Evolutionary conservation across 805 yeast genomes (phyloP).

Genomic region (Saccharomycopsis amapae): DNA sequence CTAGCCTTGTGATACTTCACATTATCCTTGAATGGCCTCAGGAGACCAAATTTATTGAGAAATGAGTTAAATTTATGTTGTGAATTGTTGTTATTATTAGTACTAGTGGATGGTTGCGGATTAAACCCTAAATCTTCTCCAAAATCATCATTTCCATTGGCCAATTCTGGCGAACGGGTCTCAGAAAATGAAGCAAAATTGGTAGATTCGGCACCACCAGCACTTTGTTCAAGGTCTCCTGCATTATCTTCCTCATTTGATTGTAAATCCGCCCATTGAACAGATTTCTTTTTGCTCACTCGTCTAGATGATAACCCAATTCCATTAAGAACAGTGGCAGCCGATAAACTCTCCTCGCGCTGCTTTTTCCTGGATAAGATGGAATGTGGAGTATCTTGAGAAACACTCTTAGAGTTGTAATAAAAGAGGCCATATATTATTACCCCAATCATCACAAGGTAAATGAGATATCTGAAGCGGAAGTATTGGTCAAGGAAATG

Average conservation of each 20-base stretch:
- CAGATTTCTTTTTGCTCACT: conserved; percentile 17
- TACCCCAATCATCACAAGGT: conserved; percentile 5
- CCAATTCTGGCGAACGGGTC: too few species aligned
- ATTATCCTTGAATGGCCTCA: neutral
- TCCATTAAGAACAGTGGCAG: conserved; percentile 5
- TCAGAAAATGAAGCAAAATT: too few species aligned
- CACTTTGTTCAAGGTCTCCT: neutral
- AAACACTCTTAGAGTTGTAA: conserved; percentile 11
- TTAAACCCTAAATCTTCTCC: too few species aligned
- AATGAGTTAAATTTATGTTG: neutral
- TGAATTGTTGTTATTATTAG: neutral
- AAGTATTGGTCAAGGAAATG: conserved; percentile 9
- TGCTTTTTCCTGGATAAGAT: conserved; percentile 14
- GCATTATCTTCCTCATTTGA: neutral
- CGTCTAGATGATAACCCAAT: neutral
- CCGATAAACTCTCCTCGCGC: neutral
- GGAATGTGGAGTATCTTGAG: conserved; percentile 12
- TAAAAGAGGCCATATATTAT: conserved; percentile 19
- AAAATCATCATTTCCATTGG: too few species aligned
- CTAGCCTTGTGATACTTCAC: conserved; percentile 17
- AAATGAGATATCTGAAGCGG: conserved; percentile 16
- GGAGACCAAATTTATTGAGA: conserved; percentile 5
- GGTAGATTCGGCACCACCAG: neutral
- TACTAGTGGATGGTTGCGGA: too few species aligned
- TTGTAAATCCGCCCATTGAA: conserved; percentile 23